Evolutionary conservation across 179 eudicot genomes (phyloP), one percentile per base, ranked within the genome.

Genomic region (Beta macrorhiza): DNA sequence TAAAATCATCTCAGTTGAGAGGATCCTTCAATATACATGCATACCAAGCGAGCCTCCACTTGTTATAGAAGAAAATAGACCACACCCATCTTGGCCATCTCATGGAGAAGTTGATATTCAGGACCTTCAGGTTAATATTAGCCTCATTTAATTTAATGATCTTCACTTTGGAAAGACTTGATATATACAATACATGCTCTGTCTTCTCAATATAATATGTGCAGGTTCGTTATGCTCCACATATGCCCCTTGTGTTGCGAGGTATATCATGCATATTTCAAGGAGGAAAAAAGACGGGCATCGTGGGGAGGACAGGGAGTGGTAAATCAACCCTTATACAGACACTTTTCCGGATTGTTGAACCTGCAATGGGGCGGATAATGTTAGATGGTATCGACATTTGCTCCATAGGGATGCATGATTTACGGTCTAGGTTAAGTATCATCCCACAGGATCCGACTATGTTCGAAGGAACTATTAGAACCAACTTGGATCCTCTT

Each of bases 301-400:
- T 92, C 70, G 97, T 92, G 9, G 97, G 97, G 67, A 88, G 97
- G 80, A 92, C 97, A 52, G 97, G 97, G n/a, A 89, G 97, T 82
- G 97, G 97, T 65, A 92, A 92, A 89, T 85, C 93, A 44, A 92
- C 97, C 20, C 91, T 92, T 37, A 91, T 91, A 32, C 93, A 91
- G 71, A 83, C 97, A 67, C 89, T 92, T 57, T 92, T 92, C 78
- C 89, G 94, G 56, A 89, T 92, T 52, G 87, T 92, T 58, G 97
- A 92, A 53, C 94, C 97, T 49, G 75, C 87, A n/a, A 72, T 79
- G 20, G 97, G 97, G 44, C 75, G 79, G 12, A 88, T 91, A 56
- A 14, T 79, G 78, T 86, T 92, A 61, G 97, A 92, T 83, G 89
- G 85, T 72, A 77, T 89, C 75, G 75, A 91, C 84, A 88, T 91